Evolutionary conservation across 2,329 filamentous ascomycete species (phyloP).

Genomic region (Plenodomus tracheiphilus): DNA sequence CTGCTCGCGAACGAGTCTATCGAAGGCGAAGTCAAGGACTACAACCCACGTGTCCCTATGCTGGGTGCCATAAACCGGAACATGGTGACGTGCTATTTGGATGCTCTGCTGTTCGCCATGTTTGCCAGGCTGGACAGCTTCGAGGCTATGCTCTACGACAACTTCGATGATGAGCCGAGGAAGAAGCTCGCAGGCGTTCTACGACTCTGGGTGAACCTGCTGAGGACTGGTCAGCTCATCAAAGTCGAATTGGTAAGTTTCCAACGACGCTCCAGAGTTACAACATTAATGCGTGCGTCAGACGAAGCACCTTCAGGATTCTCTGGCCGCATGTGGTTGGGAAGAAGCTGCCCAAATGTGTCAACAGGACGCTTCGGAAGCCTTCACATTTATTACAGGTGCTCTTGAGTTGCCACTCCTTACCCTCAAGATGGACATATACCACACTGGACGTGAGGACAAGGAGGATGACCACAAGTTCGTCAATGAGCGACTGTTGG

Average conservation of each 20-base stretch:
- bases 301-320: constrained; percentile 81
- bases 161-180: constrained; percentile 72
- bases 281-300: constrained; percentile 40
- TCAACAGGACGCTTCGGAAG: constrained; percentile 95
- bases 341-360: constrained; percentile 72
- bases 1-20: constrained; percentile 79
- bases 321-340: constrained; percentile 87
- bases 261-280: background rate
- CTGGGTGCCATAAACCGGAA: constrained; percentile 84
- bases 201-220: constrained; percentile 89
- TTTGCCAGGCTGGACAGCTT: constrained; percentile 89
- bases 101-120: constrained; percentile 92
- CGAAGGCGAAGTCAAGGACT: constrained; percentile 75
- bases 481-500: constrained; percentile 85
- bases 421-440: constrained; percentile 91
- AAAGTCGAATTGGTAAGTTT: constrained; percentile 74
- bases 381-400: constrained; percentile 92
- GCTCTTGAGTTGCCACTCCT: constrained; percentile 84
- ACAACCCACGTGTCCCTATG: constrained; percentile 71
- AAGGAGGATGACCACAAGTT: constrained; percentile 91
- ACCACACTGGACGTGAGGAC: constrained; percentile 83
- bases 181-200: constrained; percentile 76
- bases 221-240: constrained; percentile 83
- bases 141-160: constrained; percentile 85
- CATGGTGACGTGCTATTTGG: constrained; percentile 91